These are phyloP conservation scores for Priceomyces castillae DNA, from an alignment of 805 yeast genomes.

Conservation along the genomic window DNA sequence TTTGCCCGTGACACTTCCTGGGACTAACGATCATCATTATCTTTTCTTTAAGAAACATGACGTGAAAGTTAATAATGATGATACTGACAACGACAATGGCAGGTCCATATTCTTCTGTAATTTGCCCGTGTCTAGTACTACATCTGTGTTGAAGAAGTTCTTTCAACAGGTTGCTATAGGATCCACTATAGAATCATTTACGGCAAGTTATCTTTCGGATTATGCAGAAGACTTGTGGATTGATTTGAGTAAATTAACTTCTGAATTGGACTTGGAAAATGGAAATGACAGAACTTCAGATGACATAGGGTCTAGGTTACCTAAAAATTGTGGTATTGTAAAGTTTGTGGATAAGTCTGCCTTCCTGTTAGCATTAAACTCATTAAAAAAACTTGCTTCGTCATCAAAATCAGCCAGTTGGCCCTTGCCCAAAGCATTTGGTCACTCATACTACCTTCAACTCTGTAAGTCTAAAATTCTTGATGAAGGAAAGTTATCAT, in stretches of 20 bases:
- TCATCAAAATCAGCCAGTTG: slow-evolving; percentile 29
- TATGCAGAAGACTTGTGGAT: slow-evolving; percentile 47
- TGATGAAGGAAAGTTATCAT: slow-evolving; percentile 51
- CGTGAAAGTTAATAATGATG: slow-evolving; percentile 23
- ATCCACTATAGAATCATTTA: slow-evolving; percentile 54
- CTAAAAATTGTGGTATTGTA: slow-evolving; percentile 71
- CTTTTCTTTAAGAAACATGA: slow-evolving; percentile 66
- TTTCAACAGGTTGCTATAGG: slow-evolving; percentile 62
- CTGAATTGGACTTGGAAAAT: slow-evolving; percentile 40
- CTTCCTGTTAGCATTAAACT: slow-evolving; percentile 58
- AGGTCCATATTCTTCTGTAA: slow-evolving; percentile 74
- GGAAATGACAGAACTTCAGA: slow-evolving; percentile 9
- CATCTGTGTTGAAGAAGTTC: slow-evolving; percentile 52
- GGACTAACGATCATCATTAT: slow-evolving; percentile 47
- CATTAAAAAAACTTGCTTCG: slow-evolving; percentile 51
- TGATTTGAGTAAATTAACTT: slow-evolving; percentile 57
- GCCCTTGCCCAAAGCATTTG: slow-evolving; percentile 35
- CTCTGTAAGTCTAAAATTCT: slow-evolving; percentile 34
- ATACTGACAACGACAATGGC: slow-evolving; percentile 29
- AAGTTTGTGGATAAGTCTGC: slow-evolving; percentile 72
- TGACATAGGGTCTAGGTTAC: slow-evolving; percentile 43
- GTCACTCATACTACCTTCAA: slow-evolving; percentile 44
- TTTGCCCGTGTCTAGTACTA: slow-evolving; percentile 62
- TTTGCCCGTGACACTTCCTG: slow-evolving; percentile 46
- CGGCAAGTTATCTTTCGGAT: slow-evolving; percentile 35